Base-by-base conservation (phyloP, 495 filamentous ascomycete genomes). In the Penicillium crystallinum region DNA sequence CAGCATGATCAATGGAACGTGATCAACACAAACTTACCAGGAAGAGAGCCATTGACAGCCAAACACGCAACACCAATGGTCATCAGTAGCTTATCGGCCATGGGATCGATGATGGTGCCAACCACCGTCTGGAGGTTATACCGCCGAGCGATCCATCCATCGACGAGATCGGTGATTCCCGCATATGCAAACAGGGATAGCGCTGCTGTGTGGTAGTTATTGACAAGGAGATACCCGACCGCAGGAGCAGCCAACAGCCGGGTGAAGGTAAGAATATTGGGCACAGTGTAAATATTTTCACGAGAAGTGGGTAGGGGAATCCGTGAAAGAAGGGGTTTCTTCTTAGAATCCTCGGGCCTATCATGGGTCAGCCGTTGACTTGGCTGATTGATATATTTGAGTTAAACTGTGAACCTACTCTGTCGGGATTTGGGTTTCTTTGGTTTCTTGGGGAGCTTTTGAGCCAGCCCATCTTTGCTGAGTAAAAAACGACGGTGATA, bases 1-100 rank as follows among this genome's bases (percentile, higher is more conserved):
- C 4, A 38, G 15, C 14, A 8, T 18, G 40, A 17, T 23, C 12
- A 41, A n/a, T 8, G 14, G 12, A 36, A 3, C 23, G 3, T 7
- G 23, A 7, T 27, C 23, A 27, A 27, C 7, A n/a, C 11, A 14
- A 22, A 68, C 79, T 57, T 73, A 92, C 89, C 70, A 25, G 93
- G 90, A 15, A 98, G 73, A 5, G 82, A 78, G 0, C 88, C 91
- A 50, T 95, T 88, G 35, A 86, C 72, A 6, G 90, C 91, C 34
- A 97, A 65, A 52, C 85, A 87, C 6, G 90, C 84, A 0, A 91
- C 92, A 47, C 95, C 72, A 29, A 96, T 79, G 3, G 91, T 96
- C 93, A 98, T 97, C 53, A 97, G 75, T 10, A 82, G 81, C 76
- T 97, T 97, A 64, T 97, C 92, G 12, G 92, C 92, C 87, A 96